phyloP scores from a whole-genome alignment of 768 basidiomycete genomes.

The Boletus eberwhitei region DNA sequence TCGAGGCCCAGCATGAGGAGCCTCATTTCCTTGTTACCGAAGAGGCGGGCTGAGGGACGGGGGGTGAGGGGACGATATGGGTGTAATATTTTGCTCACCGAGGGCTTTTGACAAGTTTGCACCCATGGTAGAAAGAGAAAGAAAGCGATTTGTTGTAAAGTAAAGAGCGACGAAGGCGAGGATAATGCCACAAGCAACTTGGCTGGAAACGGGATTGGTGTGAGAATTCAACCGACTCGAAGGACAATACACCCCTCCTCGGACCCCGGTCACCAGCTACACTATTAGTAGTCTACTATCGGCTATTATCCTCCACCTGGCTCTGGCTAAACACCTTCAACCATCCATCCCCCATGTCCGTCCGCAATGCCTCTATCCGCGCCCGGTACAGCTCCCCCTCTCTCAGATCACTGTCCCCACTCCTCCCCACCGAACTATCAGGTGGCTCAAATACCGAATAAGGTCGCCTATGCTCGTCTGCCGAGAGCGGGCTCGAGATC shows the following conservation, averaged over 20 bases:
- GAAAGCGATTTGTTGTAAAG: slow-evolving; percentile 28
- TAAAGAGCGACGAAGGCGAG: slow-evolving; percentile 62
- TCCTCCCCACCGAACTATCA: slow-evolving; percentile 1
- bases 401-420: slow-evolving; percentile 33
- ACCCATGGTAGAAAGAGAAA: slow-evolving; percentile 55
- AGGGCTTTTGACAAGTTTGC: slow-evolving; percentile 84
- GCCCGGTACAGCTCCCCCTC: slow-evolving; percentile 72
- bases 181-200: slow-evolving; percentile 29
- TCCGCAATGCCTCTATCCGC: slow-evolving; percentile 75
- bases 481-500: slow-evolving; percentile 13
- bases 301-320: slow-evolving; percentile 22
- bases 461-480: slow-evolving; percentile 14
- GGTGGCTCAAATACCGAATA: slow-evolving; percentile 57
- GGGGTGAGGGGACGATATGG: background rate
- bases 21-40: slow-evolving; percentile 99
- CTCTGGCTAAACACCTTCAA: slow-evolving; percentile 79
- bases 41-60: slow-evolving; percentile 67
- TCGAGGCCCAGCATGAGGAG: slow-evolving; percentile 96
- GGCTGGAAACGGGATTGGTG: slow-evolving; percentile 9
- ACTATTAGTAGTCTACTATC: background rate
- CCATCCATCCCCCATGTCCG: slow-evolving; percentile 90
- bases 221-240: slow-evolving; percentile 23
- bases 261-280: slow-evolving; percentile 33
- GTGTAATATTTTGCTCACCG: slow-evolving; percentile 39
- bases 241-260: slow-evolving; percentile 3